Evolutionary conservation across 2,329 filamentous ascomycete genomes (phyloP).

Genomic region (Colletotrichum musae): DNA sequence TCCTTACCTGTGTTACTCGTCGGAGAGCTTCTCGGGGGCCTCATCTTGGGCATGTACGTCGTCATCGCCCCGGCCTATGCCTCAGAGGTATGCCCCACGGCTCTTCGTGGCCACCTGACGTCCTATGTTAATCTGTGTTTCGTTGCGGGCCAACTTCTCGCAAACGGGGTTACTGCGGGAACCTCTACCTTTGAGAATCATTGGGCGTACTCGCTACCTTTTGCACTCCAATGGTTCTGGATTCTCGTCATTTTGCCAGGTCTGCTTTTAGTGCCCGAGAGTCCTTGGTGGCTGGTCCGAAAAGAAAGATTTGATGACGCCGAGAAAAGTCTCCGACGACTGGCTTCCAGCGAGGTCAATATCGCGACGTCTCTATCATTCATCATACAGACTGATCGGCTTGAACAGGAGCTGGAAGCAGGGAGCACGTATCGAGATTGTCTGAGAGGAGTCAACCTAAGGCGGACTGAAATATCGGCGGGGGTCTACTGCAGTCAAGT

Average conservation of each 20-base stretch:
- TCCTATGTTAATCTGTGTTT: constrained; percentile 75
- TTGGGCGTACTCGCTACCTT: constrained; percentile 66
- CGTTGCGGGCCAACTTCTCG: constrained; percentile 73
- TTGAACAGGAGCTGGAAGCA: constrained; percentile 66
- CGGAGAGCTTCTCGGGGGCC: constrained; percentile 72
- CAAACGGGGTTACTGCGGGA: constrained; percentile 61
- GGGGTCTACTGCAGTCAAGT: constrained; percentile 78
- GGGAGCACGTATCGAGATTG: constrained; percentile 66
- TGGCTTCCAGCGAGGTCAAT: constrained; percentile 64
- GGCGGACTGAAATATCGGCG: constrained; percentile 69
- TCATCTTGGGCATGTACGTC: constrained; percentile 74
- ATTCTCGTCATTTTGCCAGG: constrained; percentile 60
- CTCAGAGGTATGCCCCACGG: constrained; percentile 72
- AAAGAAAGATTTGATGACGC: constrained; percentile 58
- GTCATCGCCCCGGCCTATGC: constrained; percentile 72
- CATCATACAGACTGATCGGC: constrained; percentile 70
- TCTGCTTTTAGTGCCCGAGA: constrained; percentile 63
- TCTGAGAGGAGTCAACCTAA: constrained; percentile 62
- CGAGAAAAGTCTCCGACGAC: constrained; percentile 53
- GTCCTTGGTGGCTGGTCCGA: constrained; percentile 65
- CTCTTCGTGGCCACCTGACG: constrained; percentile 70
- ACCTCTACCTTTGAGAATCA: constrained; percentile 56
- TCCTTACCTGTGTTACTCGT: constrained; percentile 70
- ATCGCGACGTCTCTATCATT: constrained; percentile 65
- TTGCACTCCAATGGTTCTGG: constrained; percentile 67